Conservation (phyloP, 129 eudicot genomes). For the Helichrysum umbraculigerum region DNA sequence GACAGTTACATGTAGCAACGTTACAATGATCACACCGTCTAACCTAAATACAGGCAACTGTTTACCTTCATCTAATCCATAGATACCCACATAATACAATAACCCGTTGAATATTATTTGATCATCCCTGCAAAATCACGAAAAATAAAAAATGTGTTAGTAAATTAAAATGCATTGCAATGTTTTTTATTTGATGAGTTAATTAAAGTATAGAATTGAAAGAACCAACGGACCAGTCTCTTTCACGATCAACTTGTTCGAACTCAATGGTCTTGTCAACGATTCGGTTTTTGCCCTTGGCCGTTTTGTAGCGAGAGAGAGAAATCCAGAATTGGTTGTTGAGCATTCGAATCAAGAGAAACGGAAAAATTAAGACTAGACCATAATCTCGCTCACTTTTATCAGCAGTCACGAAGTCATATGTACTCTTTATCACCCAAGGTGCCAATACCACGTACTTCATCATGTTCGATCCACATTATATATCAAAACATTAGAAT, state of each 20-base stretch:
- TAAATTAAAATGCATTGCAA: too few species aligned
- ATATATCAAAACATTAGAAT: too few species aligned
- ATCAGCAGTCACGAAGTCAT: constrained; percentile 35
- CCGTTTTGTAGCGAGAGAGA: constrained; percentile 58
- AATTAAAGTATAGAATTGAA: not conserved
- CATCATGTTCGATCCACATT: not conserved
- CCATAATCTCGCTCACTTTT: constrained; percentile 34
- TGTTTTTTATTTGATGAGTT: too few species aligned
- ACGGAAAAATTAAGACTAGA: constrained; percentile 37
- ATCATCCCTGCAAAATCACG: constrained; percentile 58
- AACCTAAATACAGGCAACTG: constrained; percentile 62
- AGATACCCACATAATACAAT: constrained; percentile 37
- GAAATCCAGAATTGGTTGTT: constrained; percentile 77
- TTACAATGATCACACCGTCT: constrained; percentile 49
- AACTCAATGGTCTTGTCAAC: constrained; percentile 64
- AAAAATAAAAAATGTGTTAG: too few species aligned
- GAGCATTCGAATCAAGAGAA: constrained; percentile 51
- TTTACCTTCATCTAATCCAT: not conserved
- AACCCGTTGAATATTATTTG: constrained; percentile 59
- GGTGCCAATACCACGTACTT: constrained; percentile 69
- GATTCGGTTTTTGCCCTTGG: constrained; percentile 69
- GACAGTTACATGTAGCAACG: constrained; percentile 46
- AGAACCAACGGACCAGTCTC: constrained; percentile 44
- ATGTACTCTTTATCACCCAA: constrained; percentile 38
- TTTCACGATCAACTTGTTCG: constrained; percentile 74